Evolutionary conservation across 2,329 filamentous ascomycete genomes (phyloP).

Genomic region (Bipolaris bicolor): DNA sequence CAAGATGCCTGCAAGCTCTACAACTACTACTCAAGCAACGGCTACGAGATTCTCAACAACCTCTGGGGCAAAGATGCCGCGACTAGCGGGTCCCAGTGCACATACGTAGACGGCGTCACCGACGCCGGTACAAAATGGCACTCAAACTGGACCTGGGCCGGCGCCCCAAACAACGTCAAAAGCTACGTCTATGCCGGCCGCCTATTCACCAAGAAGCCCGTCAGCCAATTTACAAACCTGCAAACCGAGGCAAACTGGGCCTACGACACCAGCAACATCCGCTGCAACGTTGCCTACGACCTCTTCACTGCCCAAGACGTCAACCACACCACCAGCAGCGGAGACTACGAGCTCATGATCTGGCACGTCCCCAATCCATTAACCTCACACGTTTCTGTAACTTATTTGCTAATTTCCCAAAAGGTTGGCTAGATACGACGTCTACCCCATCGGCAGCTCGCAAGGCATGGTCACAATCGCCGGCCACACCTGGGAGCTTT

Average conservation of each 20-base stretch:
- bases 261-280: slow-evolving; percentile 25
- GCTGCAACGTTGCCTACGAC: slow-evolving; percentile 34
- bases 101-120: slow-evolving; percentile 24
- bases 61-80: slow-evolving; percentile 26
- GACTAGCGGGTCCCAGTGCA: slow-evolving; percentile 24
- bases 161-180: slow-evolving; percentile 33
- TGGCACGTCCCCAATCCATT: slow-evolving; percentile 16
- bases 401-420: not conserved
- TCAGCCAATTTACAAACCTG: slow-evolving; percentile 28
- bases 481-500: slow-evolving; percentile 62
- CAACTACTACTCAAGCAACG: slow-evolving; percentile 25
- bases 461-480: slow-evolving; percentile 51
- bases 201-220: slow-evolving; percentile 21
- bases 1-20: slow-evolving; percentile 25
- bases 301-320: slow-evolving; percentile 31
- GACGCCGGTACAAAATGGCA: slow-evolving; percentile 24
- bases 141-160: slow-evolving; percentile 26
- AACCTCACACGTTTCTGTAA: not conserved
- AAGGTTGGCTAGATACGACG: slow-evolving; percentile 27
- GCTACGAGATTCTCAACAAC: slow-evolving; percentile 35
- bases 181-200: slow-evolving; percentile 31
- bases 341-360: slow-evolving; percentile 35
- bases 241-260: slow-evolving; percentile 26
- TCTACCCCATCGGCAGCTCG: slow-evolving; percentile 26
- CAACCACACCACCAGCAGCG: slow-evolving; percentile 30